These are phyloP conservation scores for Sporothrix pallida DNA, from an alignment of 2,329 filamentous ascomycete genomes.

Conservation along the genomic window DNA sequence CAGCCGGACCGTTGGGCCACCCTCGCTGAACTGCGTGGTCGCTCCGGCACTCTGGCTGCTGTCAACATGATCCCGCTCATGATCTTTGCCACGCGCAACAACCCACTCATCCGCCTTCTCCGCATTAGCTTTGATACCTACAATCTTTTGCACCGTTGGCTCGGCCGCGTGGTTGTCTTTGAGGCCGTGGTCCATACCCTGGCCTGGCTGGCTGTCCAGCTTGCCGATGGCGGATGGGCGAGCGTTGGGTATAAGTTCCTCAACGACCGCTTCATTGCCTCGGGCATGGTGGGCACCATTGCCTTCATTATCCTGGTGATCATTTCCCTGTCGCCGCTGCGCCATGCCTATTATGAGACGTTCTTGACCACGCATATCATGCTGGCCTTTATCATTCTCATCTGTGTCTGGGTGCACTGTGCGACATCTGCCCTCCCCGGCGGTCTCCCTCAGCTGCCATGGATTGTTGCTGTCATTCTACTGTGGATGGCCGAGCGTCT, in stretches of 20 bases:
- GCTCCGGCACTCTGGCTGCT: slow-evolving; percentile 80
- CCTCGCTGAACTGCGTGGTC: slow-evolving; percentile 81
- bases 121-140: slow-evolving; percentile 95
- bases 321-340: slow-evolving; percentile 75
- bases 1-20: slow-evolving; percentile 66
- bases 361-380: slow-evolving; percentile 88
- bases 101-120: slow-evolving; percentile 81
- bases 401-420: slow-evolving; percentile 80
- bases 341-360: slow-evolving; percentile 96
- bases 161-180: slow-evolving; percentile 73
- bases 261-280: slow-evolving; percentile 67
- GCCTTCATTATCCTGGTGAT: slow-evolving; percentile 71
- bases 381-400: slow-evolving; percentile 70
- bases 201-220: slow-evolving; percentile 75
- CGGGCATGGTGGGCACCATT: slow-evolving; percentile 58
- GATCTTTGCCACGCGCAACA: slow-evolving; percentile 89
- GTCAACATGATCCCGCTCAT: slow-evolving; percentile 93
- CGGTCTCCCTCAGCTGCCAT: slow-evolving; percentile 72
- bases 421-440: slow-evolving; percentile 68
- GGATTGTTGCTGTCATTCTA: slow-evolving; percentile 74
- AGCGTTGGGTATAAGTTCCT: slow-evolving; percentile 61
- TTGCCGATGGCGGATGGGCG: slow-evolving; percentile 66
- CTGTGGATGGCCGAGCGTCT: slow-evolving; percentile 74
- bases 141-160: slow-evolving; percentile 87
- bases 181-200: slow-evolving; percentile 73